A percentile compares a stretch with the other conserved stretches of the same genome.
phyloP scores from a whole-genome alignment of 2,329 filamentous ascomycete genomes.

The Colletotrichum shisoi region DNA sequence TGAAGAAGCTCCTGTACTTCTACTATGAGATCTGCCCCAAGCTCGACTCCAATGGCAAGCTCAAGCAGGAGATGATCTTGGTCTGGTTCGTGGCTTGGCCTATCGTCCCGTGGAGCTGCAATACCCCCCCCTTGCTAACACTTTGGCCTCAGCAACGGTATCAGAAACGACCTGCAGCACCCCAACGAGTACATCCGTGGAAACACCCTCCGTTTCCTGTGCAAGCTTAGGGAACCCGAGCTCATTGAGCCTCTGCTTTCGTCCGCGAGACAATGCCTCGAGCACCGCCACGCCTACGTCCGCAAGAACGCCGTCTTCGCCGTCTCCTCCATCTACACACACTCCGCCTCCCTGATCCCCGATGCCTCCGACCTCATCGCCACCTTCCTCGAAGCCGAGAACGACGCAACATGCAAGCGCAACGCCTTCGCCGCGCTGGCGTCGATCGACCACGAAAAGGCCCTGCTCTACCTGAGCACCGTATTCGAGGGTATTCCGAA shows the following conservation, averaged over 20 bases:
- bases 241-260: conserved; percentile 95
- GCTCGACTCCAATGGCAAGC: conserved; percentile 86
- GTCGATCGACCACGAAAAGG: conserved; percentile 92
- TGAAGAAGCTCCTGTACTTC: conserved; percentile 99
- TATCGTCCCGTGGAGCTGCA: conserved; percentile 6
- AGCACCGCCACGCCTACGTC: conserved; percentile 96
- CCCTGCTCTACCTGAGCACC: conserved; percentile 83
- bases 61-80: conserved; percentile 99
- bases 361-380: conserved; percentile 93
- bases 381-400: conserved; percentile 88
- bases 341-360: conserved; percentile 90
- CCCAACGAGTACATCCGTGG: conserved; percentile 98
- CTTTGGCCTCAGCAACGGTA: conserved; percentile 77
- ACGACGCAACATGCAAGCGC: conserved; percentile 93
- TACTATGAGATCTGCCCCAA: conserved; percentile 99
- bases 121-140: conserved; percentile 23
- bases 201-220: conserved; percentile 97
- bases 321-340: conserved; percentile 87
- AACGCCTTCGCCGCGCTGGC: conserved; percentile 94
- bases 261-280: conserved; percentile 88
- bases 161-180: conserved; percentile 95
- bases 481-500: conserved; percentile 95
- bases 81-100: conserved; percentile 74
- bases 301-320: conserved; percentile 98
- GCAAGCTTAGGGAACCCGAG: conserved; percentile 93